Conservation (phyloP, 2,329 filamentous ascomycete genomes). For the Sporothrix phasma region DNA sequence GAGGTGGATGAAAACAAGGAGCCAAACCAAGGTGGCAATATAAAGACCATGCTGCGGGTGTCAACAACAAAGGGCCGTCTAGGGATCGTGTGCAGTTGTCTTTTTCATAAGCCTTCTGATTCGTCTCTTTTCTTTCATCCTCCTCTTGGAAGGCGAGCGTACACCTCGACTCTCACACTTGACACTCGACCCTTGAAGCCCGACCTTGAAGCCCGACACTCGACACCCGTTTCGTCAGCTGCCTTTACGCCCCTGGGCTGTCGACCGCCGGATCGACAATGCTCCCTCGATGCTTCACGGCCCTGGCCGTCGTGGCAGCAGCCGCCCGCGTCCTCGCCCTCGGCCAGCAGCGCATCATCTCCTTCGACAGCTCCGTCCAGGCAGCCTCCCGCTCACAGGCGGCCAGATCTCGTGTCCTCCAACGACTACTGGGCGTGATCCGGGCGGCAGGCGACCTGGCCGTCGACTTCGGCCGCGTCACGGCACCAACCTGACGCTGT, state of each 20-base stretch:
- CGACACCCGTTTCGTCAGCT: not conserved
- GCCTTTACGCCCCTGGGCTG: not conserved
- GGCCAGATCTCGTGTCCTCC: conserved; percentile 45
- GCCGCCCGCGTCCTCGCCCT: conserved; percentile 28
- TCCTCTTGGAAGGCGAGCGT: too few relatives aligned
- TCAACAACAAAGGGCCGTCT: too few relatives aligned
- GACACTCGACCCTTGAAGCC: not conserved
- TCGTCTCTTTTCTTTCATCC: too few relatives aligned
- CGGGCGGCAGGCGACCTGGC: conserved; percentile 58
- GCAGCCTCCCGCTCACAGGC: conserved; percentile 29
- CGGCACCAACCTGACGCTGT: conserved; percentile 53
- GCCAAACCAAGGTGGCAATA: too few relatives aligned
- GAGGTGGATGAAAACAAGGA: too few relatives aligned
- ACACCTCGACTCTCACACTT: too few relatives aligned
- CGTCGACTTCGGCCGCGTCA: conserved; percentile 60
- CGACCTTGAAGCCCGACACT: too few relatives aligned
- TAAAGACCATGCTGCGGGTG: too few relatives aligned
- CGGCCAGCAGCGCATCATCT: conserved; percentile 41
- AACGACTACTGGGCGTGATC: conserved; percentile 57
- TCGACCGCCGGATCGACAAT: not conserved
- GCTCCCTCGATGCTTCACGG: not conserved
- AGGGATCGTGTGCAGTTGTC: too few relatives aligned
- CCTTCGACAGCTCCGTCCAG: conserved; percentile 26
- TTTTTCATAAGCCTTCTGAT: too few relatives aligned
- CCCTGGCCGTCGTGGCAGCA: not conserved